phyloP scores from a whole-genome alignment of 352 stramenopile species.

The Phytopythium kandeliae region DNA sequence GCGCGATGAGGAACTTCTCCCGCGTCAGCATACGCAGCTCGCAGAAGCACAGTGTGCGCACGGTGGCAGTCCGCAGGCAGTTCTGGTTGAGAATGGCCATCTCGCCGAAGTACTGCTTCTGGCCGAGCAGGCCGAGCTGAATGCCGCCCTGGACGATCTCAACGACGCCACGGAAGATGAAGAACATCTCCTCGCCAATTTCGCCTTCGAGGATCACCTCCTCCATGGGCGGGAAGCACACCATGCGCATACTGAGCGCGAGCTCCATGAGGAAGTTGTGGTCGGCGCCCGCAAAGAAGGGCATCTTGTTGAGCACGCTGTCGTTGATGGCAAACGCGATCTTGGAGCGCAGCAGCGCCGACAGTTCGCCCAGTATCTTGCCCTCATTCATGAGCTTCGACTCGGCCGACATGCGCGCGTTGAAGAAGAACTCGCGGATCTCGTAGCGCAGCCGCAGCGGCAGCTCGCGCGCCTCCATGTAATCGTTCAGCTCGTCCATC shows the following conservation, averaged over 20 bases:
- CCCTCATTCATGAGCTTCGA: conserved; percentile 64
- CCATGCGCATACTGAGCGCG: conserved; percentile 77
- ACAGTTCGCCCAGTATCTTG: conserved; percentile 68
- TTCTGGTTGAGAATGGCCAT: conserved; percentile 81
- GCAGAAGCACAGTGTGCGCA: conserved; percentile 75
- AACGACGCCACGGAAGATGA: conserved; percentile 76
- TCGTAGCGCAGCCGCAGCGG: conserved; percentile 68
- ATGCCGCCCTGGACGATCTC: conserved; percentile 54
- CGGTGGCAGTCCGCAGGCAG: conserved; percentile 60
- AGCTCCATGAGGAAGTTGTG: conserved; percentile 84
- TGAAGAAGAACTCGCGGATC: conserved; percentile 83
- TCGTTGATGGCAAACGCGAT: conserved; percentile 81
- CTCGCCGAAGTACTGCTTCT: conserved; percentile 84
- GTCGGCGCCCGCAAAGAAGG: conserved; percentile 70
- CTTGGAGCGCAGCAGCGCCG: conserved; percentile 66
- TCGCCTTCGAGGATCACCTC: conserved; percentile 79
- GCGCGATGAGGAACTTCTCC: conserved; percentile 71
- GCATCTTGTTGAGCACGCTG: conserved; percentile 76
- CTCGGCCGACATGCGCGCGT: conserved; percentile 64
- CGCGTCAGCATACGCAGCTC: conserved; percentile 76
- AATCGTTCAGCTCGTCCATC: conserved; percentile 80
- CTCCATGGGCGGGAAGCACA: conserved; percentile 71
- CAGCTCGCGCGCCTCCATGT: conserved; percentile 73
- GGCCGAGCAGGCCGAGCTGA: conserved; percentile 59
- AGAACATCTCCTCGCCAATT: conserved; percentile 84